Base-by-base conservation (phyloP, 192 early-diverging fungal species). In the Podila minutissima region DNA sequence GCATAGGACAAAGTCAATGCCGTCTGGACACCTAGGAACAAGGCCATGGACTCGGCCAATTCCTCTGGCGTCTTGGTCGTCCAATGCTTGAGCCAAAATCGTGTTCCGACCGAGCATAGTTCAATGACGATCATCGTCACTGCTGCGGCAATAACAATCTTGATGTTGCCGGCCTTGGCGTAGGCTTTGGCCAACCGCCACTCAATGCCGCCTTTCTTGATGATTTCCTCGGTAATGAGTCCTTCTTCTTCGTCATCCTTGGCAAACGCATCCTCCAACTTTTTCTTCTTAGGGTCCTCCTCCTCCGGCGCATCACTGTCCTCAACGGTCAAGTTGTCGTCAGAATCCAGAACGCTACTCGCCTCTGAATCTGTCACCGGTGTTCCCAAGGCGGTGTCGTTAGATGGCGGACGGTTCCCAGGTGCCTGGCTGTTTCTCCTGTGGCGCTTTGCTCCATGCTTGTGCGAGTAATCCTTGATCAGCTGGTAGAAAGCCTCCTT, bases 381-480 rank as follows among this genome's bases (percentile, higher is more conserved):
- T 46, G 13, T 17, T 1, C 41, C 41, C 41, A 46, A 46, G 13
- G 41, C 15, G 35, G 35, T 11, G 41, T 46, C 15, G 15, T 41
- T 41, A 0, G 13, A 15, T 17, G 41, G 41, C 0, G 1, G 41
- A 4, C 3, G 12, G 6, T 48, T 41, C 0, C 31, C 38, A 33
- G 26, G 33, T 28, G 53, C 70, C 58, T 67, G 64, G 33, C 70
- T 72, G 29, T 26, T 46, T 28, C 41, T 63, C 15, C 41, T 46
- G 15, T 46, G 41, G 22, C 69, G 69, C 22, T 49, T 66, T 41
- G 35, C 65, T 50, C 11, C 78, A 75, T 73, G 85, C 81, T 59
- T 62, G 38, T 7, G 91, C 91, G 69, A 86, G n/a, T 62, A 93
- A 63, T 96, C 94, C 32, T 75, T 86, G 62, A 97, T 88, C 28